Percentiles rank a stretch among this genome's conserved stretches.
These are phyloP conservation scores for Lichina pygmaea DNA, from an alignment of 495 filamentous ascomycete species.

Conservation along the genomic window DNA sequence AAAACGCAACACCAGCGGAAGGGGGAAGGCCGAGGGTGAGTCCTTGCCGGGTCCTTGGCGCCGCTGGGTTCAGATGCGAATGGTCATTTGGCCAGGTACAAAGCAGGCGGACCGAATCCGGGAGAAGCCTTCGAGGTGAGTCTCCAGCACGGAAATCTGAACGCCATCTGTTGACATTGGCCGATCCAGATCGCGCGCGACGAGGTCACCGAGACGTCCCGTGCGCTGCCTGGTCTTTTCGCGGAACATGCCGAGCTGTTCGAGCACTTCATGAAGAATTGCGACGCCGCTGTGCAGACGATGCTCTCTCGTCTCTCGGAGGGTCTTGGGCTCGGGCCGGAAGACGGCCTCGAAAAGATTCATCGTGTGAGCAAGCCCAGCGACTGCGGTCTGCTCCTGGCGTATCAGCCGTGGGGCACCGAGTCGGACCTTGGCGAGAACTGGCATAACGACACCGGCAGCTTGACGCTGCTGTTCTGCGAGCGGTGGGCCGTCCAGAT, in stretches of 20 bases:
- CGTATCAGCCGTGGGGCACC: conserved; percentile 4
- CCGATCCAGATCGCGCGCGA: not conserved
- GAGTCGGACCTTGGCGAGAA: conserved; percentile 4
- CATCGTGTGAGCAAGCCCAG: conserved; percentile 8
- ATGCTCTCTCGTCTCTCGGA: conserved; percentile 1
- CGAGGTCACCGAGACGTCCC: not conserved
- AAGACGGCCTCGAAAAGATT: conserved; percentile 9
- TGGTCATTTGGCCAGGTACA: not conserved
- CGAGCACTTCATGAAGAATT: not conserved
- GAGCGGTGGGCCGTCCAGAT: conserved; percentile 5
- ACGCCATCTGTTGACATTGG: not conserved
- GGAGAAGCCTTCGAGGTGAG: conserved; percentile 1
- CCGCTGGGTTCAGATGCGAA: not conserved
- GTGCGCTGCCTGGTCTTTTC: not conserved
- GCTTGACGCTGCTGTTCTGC: conserved; percentile 8
- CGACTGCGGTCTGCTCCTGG: conserved; percentile 6
- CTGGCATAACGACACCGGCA: conserved; percentile 8
- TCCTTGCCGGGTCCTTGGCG: not conserved
- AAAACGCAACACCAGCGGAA: not conserved
- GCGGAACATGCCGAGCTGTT: not conserved
- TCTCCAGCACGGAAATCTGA: not conserved
- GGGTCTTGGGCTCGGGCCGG: not conserved
- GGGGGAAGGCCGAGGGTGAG: not conserved
- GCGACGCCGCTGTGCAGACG: not conserved
- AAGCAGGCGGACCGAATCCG: not conserved